These are phyloP conservation scores for Clathrospora elynae DNA, from an alignment of 2,329 filamentous ascomycete species.

Conservation along the genomic window DNA sequence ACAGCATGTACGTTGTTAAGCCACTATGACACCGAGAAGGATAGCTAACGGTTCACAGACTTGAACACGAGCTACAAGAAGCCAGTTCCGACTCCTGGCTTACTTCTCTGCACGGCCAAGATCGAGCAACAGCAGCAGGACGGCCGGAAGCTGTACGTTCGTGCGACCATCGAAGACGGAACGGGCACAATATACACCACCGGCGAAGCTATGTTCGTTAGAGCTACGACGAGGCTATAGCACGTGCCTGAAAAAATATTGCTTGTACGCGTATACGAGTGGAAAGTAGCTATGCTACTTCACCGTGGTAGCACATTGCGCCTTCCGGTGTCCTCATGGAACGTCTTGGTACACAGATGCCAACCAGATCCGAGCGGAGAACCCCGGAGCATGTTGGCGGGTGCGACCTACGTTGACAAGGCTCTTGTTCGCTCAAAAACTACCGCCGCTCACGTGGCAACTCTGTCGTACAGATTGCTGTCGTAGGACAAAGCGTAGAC, in stretches of 20 bases:
- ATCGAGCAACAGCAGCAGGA: slow-evolving; percentile 56
- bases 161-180: slow-evolving; percentile 57
- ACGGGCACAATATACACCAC: slow-evolving; percentile 56
- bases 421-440: not conserved
- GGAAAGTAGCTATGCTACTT: too few species aligned
- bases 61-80: slow-evolving; percentile 61
- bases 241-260: too few species aligned
- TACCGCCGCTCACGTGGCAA: slow-evolving; percentile 10
- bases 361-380: too few species aligned
- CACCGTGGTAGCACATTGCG: too few species aligned
- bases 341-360: too few species aligned
- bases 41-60: slow-evolving; percentile 39
- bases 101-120: slow-evolving; percentile 55
- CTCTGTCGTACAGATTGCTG: slow-evolving; percentile 5
- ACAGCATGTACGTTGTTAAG: slow-evolving; percentile 42
- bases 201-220: slow-evolving; percentile 61
- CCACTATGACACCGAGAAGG: not conserved
- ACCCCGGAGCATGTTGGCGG: too few species aligned
- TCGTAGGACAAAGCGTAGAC: too few species aligned
- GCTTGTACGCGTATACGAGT: too few species aligned
- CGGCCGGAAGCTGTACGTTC: slow-evolving; percentile 60
- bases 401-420: too few species aligned
- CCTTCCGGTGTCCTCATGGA: too few species aligned
- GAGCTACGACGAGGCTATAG: slow-evolving; percentile 34
- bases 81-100: slow-evolving; percentile 58